Evolutionary conservation across 768 basidiomycete genomes (phyloP), one percentile per base, ranked within the genome.

Genomic region (Leccinum imitatum): DNA sequence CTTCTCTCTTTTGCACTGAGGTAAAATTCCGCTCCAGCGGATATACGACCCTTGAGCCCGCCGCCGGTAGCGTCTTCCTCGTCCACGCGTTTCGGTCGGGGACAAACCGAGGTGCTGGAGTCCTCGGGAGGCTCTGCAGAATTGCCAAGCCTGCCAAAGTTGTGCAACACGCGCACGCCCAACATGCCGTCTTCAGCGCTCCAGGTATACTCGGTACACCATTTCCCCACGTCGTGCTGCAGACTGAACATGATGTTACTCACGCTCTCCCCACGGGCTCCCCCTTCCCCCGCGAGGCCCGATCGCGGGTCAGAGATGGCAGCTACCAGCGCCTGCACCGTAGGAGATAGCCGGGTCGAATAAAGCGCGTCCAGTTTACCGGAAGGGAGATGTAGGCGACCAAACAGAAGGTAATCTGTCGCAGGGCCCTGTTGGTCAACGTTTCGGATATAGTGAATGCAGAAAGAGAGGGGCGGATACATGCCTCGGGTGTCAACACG

Each of bases 171-270:
- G 17, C 91, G 83, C 17, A 93, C 73, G 15, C 96, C 96, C 80
- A 87, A 89, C 93, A 98, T 96, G 19, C 88, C 87, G 67, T 98
- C 96, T 65, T 94, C 91, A 1, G 92, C 91, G 64, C 93, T 95
- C 80, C 90, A 98, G 3, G 90, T 91, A 65, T 96, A 98, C 73
- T 98, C 96, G 3, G 90, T 88, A 64, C 92, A 92, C 87, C 90
- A 95, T 65, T 90, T 86, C 3, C 95, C 96, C 9, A 90, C 84
- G 69, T 97, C 94, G 68, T 97, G 95, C 73, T 96, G 94, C 37
- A 98, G 74, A 63, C 84, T 91, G 67, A 98, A 72, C 83, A 97
- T 88, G 69, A 86, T 70, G 62, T 91, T 91, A 69, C 84, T 90
- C 60, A 79, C 76, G 64, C 82, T 80, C 53, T 79, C 75, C 50